Evolutionary conservation across 2,329 filamentous ascomycete genomes (phyloP).

Genomic region (Cephalotrichum gorgonifer): DNA sequence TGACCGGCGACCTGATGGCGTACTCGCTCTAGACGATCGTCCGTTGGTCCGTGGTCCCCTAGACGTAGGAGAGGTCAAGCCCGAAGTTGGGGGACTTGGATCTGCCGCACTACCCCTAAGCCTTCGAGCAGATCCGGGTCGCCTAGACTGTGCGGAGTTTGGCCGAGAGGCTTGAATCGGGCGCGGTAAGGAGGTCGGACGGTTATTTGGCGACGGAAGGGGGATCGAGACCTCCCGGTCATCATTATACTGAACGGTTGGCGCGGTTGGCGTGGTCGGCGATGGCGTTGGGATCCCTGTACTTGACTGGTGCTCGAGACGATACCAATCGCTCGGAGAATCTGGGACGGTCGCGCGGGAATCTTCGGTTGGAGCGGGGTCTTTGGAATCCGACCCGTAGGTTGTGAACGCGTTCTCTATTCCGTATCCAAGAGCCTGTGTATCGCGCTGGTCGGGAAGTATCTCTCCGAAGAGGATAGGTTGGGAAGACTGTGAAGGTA

Average conservation of each 20-base stretch:
- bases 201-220: neutral
- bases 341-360: neutral
- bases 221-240: neutral
- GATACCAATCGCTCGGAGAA: slow-evolving; percentile 5
- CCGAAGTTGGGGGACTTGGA: slow-evolving; percentile 35
- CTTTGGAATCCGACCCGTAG: neutral
- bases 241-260: neutral
- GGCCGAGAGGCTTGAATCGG: neutral
- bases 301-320: slow-evolving; percentile 5
- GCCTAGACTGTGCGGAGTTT: neutral
- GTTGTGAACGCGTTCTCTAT: slow-evolving; percentile 32
- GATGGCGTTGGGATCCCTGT: slow-evolving; percentile 17
- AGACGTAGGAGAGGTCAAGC: slow-evolving; percentile 40
- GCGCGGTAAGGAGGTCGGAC: neutral
- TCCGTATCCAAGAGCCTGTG: slow-evolving; percentile 46
- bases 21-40: slow-evolving; percentile 24
- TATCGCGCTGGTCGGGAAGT: slow-evolving; percentile 45
- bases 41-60: slow-evolving; percentile 31
- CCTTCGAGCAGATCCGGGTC: neutral
- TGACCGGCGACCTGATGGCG: slow-evolving; percentile 22
- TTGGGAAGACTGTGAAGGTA: slow-evolving; percentile 5
- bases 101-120: slow-evolving; percentile 6
- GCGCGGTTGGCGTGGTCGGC: slow-evolving; percentile 22
- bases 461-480: slow-evolving; percentile 66
- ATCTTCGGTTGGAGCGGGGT: neutral